Conservation (phyloP, 1,284 basidiomycete species). For the Blastosporella zonata region DNA sequence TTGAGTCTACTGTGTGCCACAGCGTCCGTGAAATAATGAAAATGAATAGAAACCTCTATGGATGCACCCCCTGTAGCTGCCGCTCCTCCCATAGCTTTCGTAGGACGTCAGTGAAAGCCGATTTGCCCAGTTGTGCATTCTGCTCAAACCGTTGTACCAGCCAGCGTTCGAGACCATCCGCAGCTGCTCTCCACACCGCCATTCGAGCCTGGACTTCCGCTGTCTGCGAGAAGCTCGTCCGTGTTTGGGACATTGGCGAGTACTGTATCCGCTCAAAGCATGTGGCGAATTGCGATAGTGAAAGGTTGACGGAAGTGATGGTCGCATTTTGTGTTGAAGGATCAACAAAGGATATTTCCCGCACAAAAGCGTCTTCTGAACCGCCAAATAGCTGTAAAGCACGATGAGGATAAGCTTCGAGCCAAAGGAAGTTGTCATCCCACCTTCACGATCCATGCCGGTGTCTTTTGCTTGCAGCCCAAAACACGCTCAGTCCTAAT, state of each 20-base stretch:
- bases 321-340: constrained; percentile 74
- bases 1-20: constrained; percentile 15
- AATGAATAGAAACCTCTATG: constrained; percentile 10
- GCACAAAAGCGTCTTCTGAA: constrained; percentile 89
- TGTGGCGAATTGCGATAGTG: constrained; percentile 84
- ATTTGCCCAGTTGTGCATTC: constrained; percentile 83
- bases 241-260: constrained; percentile 56
- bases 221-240: constrained; percentile 76
- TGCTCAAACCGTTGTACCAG: constrained; percentile 83
- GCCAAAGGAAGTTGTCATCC: constrained; percentile 22
- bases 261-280: constrained; percentile 91
- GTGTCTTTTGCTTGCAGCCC: constrained; percentile 84
- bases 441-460: constrained; percentile 82
- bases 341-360: constrained; percentile 91
- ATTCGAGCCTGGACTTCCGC: constrained; percentile 81
- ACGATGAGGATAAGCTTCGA: constrained; percentile 10
- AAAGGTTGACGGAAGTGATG: constrained; percentile 88
- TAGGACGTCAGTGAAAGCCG: constrained; percentile 85
- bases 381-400: constrained; percentile 74
- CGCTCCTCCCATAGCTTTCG: constrained; percentile 68
- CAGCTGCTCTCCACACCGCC: constrained; percentile 73
- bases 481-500: constrained; percentile 85
- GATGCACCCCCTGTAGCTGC: constrained; percentile 26
- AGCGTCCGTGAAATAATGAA: constrained; percentile 10
- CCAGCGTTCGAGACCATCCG: constrained; percentile 80